Percentiles rank a stretch among this genome's conserved stretches.
Evolutionary conservation across 73 alveolate species (phyloP).

Genomic region (Symbiodinium pilosum): DNA sequence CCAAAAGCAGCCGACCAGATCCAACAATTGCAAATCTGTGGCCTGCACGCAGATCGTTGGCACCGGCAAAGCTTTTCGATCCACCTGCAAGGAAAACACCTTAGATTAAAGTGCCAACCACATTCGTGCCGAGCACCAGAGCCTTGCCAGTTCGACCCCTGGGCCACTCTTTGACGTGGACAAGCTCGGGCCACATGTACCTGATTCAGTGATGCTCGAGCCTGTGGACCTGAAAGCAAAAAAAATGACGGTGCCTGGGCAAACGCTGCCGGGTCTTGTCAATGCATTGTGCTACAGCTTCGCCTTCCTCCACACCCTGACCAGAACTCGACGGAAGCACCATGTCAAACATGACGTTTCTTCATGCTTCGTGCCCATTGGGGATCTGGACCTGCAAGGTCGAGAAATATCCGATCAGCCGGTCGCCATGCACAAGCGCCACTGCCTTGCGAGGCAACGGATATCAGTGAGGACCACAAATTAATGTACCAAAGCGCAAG

Average conservation of each 20-base stretch:
- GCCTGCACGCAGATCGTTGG: slow-evolving; percentile 80
- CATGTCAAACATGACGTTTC: too few species aligned
- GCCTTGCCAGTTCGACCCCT: slow-evolving; percentile 93
- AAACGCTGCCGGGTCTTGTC: slow-evolving; percentile 89
- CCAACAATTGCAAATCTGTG: slow-evolving; percentile 33
- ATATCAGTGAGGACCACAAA: background rate
- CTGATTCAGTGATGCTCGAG: too few species aligned
- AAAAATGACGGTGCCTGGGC: too few species aligned
- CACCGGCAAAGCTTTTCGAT: slow-evolving; percentile 83
- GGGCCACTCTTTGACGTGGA: slow-evolving; percentile 83
- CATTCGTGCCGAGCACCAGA: background rate
- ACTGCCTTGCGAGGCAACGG: slow-evolving; percentile 51
- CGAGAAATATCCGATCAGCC: slow-evolving; percentile 71
- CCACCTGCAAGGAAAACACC: slow-evolving; percentile 9
- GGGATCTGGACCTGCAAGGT: slow-evolving; percentile 39
- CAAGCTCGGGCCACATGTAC: slow-evolving; percentile 95
- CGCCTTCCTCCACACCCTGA: slow-evolving; percentile 87
- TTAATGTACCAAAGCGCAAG: too few species aligned
- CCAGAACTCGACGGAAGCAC: background rate
- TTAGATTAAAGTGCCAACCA: background rate
- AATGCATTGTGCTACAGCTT: slow-evolving; percentile 4
- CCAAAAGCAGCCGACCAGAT: too few species aligned
- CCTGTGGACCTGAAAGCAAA: too few species aligned
- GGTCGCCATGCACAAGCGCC: slow-evolving; percentile 68
- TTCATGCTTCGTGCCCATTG: too few species aligned